Evolutionary conservation across 768 basidiomycete genomes (phyloP), one percentile per base, ranked within the genome.

Genomic region (Russula sp.): DNA sequence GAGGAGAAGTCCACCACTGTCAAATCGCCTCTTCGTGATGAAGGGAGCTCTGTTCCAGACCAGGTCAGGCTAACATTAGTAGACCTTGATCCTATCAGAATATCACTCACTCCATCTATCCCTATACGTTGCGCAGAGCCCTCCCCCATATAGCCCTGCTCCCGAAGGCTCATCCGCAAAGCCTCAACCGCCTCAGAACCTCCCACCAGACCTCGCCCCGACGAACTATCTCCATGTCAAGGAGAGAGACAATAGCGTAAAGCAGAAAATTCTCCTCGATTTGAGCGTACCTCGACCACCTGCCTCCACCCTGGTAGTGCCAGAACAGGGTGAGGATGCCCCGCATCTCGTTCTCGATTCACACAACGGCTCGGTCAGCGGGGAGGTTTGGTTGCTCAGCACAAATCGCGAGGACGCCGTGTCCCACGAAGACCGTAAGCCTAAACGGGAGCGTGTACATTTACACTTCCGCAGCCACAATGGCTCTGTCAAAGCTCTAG

Each of bases 121-220:
- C 7, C 13, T 16, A 5, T 8, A 8, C 13, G 14, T 18, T 8
- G 5, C 14, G 13, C 32, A 61, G 64, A 52, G 34, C 55, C 64
- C 64, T 61, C 64, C 64, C 2, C 64, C 64, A 28, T 65, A 65
- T 36, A 61, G 24, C n/a, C 20, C 54, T 8, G n/a, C 9, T 9
- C 24, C 40, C 0, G 3, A 44, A 30, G 34, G 49, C n/a, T 22
- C 59, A 46, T 46, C 59, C 38, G 1, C 14, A 3, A 10, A 34
- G 7, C 42, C 44, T 28, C 20, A 18, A 7, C 30, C 28, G 16
- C 46, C 46, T 44, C 9, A 13, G 13, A 38, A 7, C 2, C 3
- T 26, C 32, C 49, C 60, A 22, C 59, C 55, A 22, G 24, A 61
- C 9, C 59, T 65, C n/a, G 30, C 64, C 13, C 49, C 64, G 14